A percentile compares a stretch with the other conserved stretches of the same genome.
phyloP scores from a whole-genome alignment of 2,329 filamentous ascomycete genomes.

The Penicillium griseofulvum region DNA sequence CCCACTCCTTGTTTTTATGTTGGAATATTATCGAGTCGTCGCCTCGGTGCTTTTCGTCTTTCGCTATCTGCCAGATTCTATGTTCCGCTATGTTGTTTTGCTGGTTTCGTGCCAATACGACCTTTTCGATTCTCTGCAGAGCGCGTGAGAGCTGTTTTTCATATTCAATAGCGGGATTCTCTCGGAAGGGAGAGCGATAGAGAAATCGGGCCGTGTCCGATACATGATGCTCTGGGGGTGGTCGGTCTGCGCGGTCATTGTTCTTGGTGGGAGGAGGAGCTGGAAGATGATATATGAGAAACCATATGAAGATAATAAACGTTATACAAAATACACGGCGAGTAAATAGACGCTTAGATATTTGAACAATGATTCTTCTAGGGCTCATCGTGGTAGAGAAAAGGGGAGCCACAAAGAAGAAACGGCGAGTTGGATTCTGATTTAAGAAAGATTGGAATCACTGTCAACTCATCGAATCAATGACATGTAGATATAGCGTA shows the following conservation, averaged over 20 bases:
- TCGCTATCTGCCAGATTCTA: slow-evolving; percentile 5
- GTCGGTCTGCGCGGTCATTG: slow-evolving; percentile 1
- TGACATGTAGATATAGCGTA: not conserved
- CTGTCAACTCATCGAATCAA: not conserved
- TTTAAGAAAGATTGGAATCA: not conserved
- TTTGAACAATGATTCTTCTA: not conserved
- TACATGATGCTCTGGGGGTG: slow-evolving; percentile 15
- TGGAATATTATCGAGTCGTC: not conserved
- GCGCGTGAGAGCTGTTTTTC: not conserved
- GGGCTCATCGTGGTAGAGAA: not conserved
- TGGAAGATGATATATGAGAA: slow-evolving; percentile 2
- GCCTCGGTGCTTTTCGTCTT: not conserved
- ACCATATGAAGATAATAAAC: not conserved
- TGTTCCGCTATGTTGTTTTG: not conserved
- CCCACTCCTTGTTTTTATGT: not conserved
- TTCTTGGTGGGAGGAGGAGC: not conserved
- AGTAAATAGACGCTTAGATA: not conserved
- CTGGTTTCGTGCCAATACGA: not conserved
- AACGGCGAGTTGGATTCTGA: not conserved
- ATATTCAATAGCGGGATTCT: not conserved
- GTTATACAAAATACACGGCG: slow-evolving; percentile 32
- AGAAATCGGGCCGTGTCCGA: slow-evolving; percentile 1
- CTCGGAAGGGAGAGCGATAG: not conserved
- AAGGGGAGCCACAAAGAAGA: not conserved
- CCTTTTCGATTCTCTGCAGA: not conserved